These are phyloP conservation scores for Psilocybe tampanensis DNA, from an alignment of 768 basidiomycete species.

Conservation along the genomic window DNA sequence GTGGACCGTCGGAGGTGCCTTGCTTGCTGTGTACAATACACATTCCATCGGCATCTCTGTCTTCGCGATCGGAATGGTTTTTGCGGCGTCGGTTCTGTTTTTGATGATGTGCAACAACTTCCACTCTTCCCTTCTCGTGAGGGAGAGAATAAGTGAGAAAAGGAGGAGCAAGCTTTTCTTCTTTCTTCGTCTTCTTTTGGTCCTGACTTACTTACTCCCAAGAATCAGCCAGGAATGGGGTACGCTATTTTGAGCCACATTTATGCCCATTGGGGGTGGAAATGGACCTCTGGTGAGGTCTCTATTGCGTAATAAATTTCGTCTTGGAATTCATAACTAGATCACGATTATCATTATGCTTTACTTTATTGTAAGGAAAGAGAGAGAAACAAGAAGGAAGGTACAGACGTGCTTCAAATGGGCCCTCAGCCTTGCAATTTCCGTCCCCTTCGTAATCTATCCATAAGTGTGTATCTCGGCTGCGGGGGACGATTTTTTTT, in stretches of 20 bases:
- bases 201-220: constrained; percentile 25
- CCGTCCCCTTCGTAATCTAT: constrained; percentile 29
- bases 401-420: constrained; percentile 4
- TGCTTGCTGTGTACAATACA: no score
- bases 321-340: constrained; percentile 12
- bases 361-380: constrained; percentile 16
- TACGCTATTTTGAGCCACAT: constrained; percentile 15
- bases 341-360: constrained; percentile 22
- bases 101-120: not conserved
- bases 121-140: constrained; percentile 11
- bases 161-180: constrained; percentile 11
- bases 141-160: constrained; percentile 7
- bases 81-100: constrained; percentile 12
- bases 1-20: not conserved
- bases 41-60: not conserved
- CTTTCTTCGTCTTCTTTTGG: constrained; percentile 17
- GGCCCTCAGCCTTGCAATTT: constrained; percentile 14
- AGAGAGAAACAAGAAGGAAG: constrained; percentile 14
- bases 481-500: constrained; percentile 11
- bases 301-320: constrained; percentile 16
- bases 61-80: constrained; percentile 13
- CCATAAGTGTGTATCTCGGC: constrained; percentile 25
- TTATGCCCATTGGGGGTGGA: constrained; percentile 11
- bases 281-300: no score
- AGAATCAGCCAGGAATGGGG: constrained; percentile 9